Base-by-base conservation (phyloP, 768 basidiomycete species). In the Collybiopsis luxurians region DNA sequence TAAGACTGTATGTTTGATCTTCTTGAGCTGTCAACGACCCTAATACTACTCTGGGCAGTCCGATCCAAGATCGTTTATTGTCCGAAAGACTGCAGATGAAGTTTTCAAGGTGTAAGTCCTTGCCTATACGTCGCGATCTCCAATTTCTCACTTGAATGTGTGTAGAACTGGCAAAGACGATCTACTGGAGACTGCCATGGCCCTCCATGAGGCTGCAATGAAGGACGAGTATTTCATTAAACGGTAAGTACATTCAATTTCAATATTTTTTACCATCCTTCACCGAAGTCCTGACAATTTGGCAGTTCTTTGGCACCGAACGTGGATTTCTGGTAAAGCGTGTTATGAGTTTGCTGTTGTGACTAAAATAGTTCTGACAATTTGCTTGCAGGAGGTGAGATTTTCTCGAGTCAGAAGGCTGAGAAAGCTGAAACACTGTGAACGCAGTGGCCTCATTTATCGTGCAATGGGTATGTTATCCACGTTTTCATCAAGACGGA, bases 271-370 rank as follows among this genome's bases (percentile, higher is more conserved):
- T n/a, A n/a, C n/a, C n/a, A n/a, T n/a, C n/a, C n/a, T n/a, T n/a
- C n/a, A n/a, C n/a, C n/a, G n/a, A n/a, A n/a, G n/a, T n/a, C n/a
- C n/a, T n/a, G n/a, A n/a, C n/a, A n/a, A n/a, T n/a, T n/a, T n/a
- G n/a, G n/a, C n/a, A n/a, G n/a, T n/a, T n/a, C n/a, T n/a, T 76
- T 96, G 13, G 89, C 88, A 17, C 93, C 94, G 1, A 96, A 96
- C 68, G 94, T 95, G 24, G 93, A 95, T 71, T 95, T 92, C 69
- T 92, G 90, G 90, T 89, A n/a, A n/a, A n/a, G 68, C 64, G 83
- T 70, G 57, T 38, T 56, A 55, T 6, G 44, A 53, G 24, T 42
- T 2, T 51, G 23, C 13, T 27, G 50, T 31, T 28, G 15, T 34
- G 11, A 31, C 27, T 11, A 23, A 15, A 10, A 24, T 26, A 15